Evolutionary conservation across 768 basidiomycete genomes (phyloP), one percentile per base, ranked within the genome.

Genomic region (Trametes elegans): DNA sequence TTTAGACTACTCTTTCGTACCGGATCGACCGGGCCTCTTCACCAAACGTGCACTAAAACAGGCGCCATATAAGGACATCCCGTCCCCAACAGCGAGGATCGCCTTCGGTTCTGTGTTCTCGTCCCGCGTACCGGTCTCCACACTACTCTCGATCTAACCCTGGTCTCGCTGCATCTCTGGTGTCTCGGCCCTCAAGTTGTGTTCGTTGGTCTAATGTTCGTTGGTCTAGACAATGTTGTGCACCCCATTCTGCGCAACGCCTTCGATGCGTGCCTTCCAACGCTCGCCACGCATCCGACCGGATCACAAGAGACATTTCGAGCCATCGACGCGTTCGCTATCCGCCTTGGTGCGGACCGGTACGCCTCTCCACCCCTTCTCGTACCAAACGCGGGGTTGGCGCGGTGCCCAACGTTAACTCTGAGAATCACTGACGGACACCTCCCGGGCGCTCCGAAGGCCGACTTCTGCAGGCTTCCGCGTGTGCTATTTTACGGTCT

Each of bases 381-480:
- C 18, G 14, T 13, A 13, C 32, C n/a, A 6, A 16, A 27, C 51
- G 51, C 51, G 51, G 51, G 41, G 40, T 26, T 52, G 23, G 32
- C 50, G 41, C 50, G 50, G 42, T 16, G n/a, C 38, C 27, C 26
- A 53, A 51, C 51, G 42, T 45, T 44, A 53, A 44, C 51, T 53
- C 34, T 53, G 42, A 45, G 45, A 34, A 18, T n/a, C n/a, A n/a
- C n/a, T n/a, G n/a, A 48, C 53, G 51, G 42, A 53, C 48, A 46
- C 18, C 7, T 24, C 42, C 53, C 55, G 49, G 43, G 55, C 55
- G 55, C 55, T 57, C 55, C 55, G 55, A 45, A 14, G 42, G 34
- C 7, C 18, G 23, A 26, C 49, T 50, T 50, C 35, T 45, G 6
- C 31, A 19, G 44, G 28, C 34, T 50, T 50, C 35, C n/a, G n/a